Base-by-base conservation (phyloP, 2,329 filamentous ascomycete species). In the Pleomassaria siparia region DNA sequence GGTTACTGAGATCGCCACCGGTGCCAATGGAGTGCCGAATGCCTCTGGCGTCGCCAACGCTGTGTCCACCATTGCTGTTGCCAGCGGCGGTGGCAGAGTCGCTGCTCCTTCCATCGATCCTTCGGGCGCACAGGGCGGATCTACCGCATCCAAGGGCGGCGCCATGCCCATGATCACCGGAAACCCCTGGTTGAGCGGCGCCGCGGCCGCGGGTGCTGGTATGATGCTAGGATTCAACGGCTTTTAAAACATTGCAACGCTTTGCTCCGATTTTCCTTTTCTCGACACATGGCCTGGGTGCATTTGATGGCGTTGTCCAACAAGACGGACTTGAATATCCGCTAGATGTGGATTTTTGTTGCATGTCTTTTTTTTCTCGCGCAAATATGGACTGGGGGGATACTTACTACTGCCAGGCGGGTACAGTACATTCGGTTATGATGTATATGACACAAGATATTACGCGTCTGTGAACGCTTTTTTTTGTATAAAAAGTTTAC, bases 1-100 rank as follows among this genome's bases (percentile, higher is more conserved):
- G 50, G 66, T 85, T 39, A 49, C 77, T 47, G 81, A 84, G 56
- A 85, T 85, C 45, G 71, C 73, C 7, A 72, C 72, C 13, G 78
- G 77, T 2, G 55, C 69, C 2, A 54, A 69, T 29, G 74, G 75
- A 9, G 74, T 84, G 2, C 82, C 82, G 0, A 72, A 74, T 36
- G 81, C 82, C 5, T 78, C 76, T 0, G 63, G 56, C n/a, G 80
- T 83, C 1, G 35, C 72, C 1, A 74, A 76, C 39, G 74, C 80
- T 4, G 76, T 82, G 20, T 77, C 78, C 2, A 73, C 72, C 0
- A 72, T 76, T 1, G 67, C 73, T 1, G 68, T 72, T 0, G 67
- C 64, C 42, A 70, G 72, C 3, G 74, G 72, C 3, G 77, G 76
- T 9, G 77, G 74, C 3, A 70, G 77, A 16, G 68, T 64, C n/a